Evolutionary conservation across 2,329 filamentous ascomycete species (phyloP).

Genomic region (Beauveria medogensis): DNA sequence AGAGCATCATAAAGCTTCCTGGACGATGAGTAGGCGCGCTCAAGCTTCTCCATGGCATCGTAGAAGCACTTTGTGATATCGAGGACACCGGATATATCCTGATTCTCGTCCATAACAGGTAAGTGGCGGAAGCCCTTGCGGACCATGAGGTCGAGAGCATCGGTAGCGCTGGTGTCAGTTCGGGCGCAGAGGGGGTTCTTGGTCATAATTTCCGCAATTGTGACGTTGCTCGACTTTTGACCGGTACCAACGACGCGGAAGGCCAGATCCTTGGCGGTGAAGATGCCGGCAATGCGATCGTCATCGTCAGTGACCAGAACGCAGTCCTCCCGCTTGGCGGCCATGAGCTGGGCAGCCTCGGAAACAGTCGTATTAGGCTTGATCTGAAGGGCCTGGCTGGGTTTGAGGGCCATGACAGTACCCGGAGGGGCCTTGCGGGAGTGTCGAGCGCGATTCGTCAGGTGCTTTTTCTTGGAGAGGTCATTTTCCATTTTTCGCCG

Average conservation of each 20-base stretch:
- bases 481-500: conserved; percentile 95
- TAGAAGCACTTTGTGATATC: conserved; percentile 99
- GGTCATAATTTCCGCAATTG: conserved; percentile 98
- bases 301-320: conserved; percentile 97
- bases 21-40: conserved; percentile 96
- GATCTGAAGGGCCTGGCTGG: conserved; percentile 93
- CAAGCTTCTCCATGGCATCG: conserved; percentile 98
- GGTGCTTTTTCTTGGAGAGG: conserved; percentile 93
- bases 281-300: conserved; percentile 95
- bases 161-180: conserved; percentile 91
- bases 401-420: conserved; percentile 90
- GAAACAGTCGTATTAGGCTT: conserved; percentile 90
- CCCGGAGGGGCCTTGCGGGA: conserved; percentile 91
- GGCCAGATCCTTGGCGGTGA: conserved; percentile 96
- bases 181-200: conserved; percentile 97
- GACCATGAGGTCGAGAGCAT: conserved; percentile 16
- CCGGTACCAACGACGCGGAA: conserved; percentile 93
- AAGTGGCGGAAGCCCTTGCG: conserved; percentile 72
- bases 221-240: conserved; percentile 79
- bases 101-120: conserved; percentile 99
- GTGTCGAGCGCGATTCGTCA: conserved; percentile 68
- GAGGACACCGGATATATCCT: conserved; percentile 94
- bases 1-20: conserved; percentile 94
- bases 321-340: conserved; percentile 95
- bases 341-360: conserved; percentile 97